Conservation (phyloP, 257 asterid genomes). For the Fraxinus quadrangulata region DNA sequence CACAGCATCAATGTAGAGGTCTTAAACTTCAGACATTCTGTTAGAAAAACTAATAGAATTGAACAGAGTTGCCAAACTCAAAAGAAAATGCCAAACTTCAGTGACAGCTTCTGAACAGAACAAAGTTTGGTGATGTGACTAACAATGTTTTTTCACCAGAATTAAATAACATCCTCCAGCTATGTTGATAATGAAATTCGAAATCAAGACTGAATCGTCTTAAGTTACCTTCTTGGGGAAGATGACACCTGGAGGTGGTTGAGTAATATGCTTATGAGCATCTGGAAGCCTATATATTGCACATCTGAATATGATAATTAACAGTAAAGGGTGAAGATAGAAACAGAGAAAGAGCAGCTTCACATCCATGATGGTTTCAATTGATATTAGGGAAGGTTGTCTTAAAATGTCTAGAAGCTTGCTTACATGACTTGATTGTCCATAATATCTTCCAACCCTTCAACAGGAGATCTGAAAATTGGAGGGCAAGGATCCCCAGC, state of each 20-base stretch:
- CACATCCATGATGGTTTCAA: conserved; percentile 15
- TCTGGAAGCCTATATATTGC: conserved; percentile 86
- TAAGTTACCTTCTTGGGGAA: conserved; percentile 72
- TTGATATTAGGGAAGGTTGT: conserved; percentile 12
- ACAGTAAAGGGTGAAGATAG: conserved; percentile 17
- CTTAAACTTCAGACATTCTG: not conserved
- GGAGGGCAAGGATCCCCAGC: conserved; percentile 95
- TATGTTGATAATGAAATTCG: not conserved
- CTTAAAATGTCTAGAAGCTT: conserved; percentile 12
- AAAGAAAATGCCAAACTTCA: not conserved
- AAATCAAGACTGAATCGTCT: not conserved
- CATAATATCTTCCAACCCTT: conserved; percentile 81
- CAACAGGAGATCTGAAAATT: conserved; percentile 85
- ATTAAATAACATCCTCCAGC: conserved; percentile 13
- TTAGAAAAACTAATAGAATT: not conserved
- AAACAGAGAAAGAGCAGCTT: conserved; percentile 7
- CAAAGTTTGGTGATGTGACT: not conserved
- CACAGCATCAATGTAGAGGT: too few species aligned
- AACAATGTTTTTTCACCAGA: not conserved
- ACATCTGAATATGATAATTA: conserved; percentile 55
- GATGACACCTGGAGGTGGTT: conserved; percentile 79
- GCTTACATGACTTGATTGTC: conserved; percentile 97
- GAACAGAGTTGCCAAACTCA: not conserved
- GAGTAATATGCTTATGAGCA: conserved; percentile 69
- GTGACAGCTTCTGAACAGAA: not conserved